Percentiles rank a stretch among this genome's conserved stretches.
Conservation (phyloP, 352 stramenopile genomes). For the Phytophthora citricola region DNA sequence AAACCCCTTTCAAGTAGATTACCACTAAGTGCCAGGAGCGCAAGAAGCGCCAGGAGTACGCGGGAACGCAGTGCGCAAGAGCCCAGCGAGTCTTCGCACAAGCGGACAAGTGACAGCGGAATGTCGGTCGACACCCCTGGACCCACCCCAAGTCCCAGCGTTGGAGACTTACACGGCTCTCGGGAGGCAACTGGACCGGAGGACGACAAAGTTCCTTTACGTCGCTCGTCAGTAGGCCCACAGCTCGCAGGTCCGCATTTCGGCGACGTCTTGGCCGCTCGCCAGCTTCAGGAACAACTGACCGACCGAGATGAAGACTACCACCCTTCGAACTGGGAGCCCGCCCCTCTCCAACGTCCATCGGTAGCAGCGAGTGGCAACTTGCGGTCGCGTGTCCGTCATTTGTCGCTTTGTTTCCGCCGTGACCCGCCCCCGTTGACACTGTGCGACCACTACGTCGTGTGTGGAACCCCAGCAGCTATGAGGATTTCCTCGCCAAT, state of each 20-base stretch:
- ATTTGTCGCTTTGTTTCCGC: slow-evolving; percentile 49
- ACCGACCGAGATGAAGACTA: slow-evolving; percentile 18
- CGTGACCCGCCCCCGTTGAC: slow-evolving; percentile 39
- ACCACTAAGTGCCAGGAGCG: slow-evolving; percentile 25
- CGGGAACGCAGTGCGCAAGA: slow-evolving; percentile 4
- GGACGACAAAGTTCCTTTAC: background rate
- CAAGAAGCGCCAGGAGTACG: slow-evolving; percentile 10
- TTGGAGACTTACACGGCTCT: slow-evolving; percentile 4
- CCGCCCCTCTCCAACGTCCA: slow-evolving; percentile 21
- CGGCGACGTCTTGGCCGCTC: slow-evolving; percentile 13
- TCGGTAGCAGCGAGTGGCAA: slow-evolving; percentile 25
- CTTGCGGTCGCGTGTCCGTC: slow-evolving; percentile 23
- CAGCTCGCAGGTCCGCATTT: slow-evolving; percentile 6
- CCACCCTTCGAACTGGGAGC: slow-evolving; percentile 18
- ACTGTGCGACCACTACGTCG: slow-evolving; percentile 59
- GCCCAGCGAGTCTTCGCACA: slow-evolving; percentile 10
- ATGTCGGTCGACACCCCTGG: background rate
- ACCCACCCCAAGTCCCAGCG: slow-evolving; percentile 22
- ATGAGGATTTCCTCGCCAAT: slow-evolving; percentile 59
- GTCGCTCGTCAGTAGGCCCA: background rate
- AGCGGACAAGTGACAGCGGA: slow-evolving; percentile 7
- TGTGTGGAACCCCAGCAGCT: slow-evolving; percentile 75
- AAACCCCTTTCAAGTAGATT: slow-evolving; percentile 44
- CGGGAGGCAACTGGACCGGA: background rate
- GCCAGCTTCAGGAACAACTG: slow-evolving; percentile 6